Evolutionary conservation across 805 yeast species (phyloP), one percentile per base, ranked within the genome.

Genomic region (Lachancea sp.): DNA sequence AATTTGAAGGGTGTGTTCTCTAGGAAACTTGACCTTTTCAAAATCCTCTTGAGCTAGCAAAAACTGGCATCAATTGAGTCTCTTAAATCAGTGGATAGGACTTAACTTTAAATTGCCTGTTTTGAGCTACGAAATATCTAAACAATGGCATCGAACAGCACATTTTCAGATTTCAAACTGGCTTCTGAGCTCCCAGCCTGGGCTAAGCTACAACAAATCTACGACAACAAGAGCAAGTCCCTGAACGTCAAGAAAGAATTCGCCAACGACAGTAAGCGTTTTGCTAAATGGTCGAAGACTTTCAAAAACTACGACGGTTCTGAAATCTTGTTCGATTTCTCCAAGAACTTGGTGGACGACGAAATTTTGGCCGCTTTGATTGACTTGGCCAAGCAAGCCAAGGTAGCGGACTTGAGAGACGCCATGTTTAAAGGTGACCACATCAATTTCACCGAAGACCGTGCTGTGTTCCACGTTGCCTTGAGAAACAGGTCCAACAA

Each of bases 391-490:
- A 77, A 80, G 63, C 95, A 92, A 68, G 89, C 97, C 51, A 76
- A 80, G 40, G 89, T 92, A 54, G 92, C 87, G 64, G 61, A 72
- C 45, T 78, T 92, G 63, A 80, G 97, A 65, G 94, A 90, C 58
- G 85, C 75, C 42, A 80, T 92, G 88, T 92, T 92, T 61, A 75
- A 75, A 22, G 99, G 99, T 64, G 84, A 79, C 45, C 88, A 86
- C 69, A 88, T 92, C 74, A 92, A 92, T 75, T 77, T 77, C 69
- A 92, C 99, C 47, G 99, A 92, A 71, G 83, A 79, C 68, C 78
- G 96, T 68, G 97, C 99, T 29, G 99, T 92, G 34, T 92, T 75
- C 75, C 99, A 92, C 70, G 86, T 80, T 56, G 99, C 97, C 25
- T 77, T 92, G 57, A 83, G 99, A 77, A 90, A 94, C 78, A 83